These are phyloP conservation scores for Acacia melanoxylon DNA, from an alignment of 306 rosid genomes.

Conservation along the genomic window DNA sequence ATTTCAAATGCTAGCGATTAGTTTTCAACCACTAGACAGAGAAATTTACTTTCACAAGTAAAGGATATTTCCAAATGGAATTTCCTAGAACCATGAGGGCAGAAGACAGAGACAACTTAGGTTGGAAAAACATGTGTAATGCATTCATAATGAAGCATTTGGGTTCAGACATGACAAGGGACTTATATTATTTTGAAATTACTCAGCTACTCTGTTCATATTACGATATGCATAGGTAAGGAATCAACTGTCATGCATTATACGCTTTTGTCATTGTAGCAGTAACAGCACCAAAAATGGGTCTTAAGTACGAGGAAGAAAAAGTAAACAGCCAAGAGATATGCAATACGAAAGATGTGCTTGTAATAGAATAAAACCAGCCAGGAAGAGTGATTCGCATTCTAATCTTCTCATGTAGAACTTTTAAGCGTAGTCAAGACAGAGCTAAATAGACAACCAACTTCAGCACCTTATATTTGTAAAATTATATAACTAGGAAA, in stretches of 20 bases:
- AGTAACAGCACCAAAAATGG: not conserved
- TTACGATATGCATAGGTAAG: not conserved
- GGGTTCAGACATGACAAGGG: not conserved
- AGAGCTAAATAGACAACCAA: not conserved
- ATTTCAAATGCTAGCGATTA: not conserved
- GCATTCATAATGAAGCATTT: not conserved
- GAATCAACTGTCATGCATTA: not conserved
- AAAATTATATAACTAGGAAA: conserved; percentile 1
- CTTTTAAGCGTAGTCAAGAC: not conserved
- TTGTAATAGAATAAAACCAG: conserved; percentile 6
- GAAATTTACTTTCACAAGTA: not conserved
- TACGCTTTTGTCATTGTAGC: not conserved
- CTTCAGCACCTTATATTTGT: not conserved
- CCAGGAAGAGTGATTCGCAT: not conserved
- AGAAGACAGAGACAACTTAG: not conserved
- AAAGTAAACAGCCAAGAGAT: not conserved
- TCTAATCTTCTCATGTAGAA: conserved; percentile 2
- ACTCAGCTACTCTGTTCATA: not conserved
- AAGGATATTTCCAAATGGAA: not conserved
- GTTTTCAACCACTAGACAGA: not conserved
- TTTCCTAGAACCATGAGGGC: not conserved
- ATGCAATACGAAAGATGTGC: not conserved
- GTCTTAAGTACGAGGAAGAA: not conserved
- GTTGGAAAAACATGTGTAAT: not conserved
- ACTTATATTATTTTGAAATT: not conserved